Evolutionary conservation across 345 rosid genomes (phyloP).

Genomic region (Lepidium sativum): DNA sequence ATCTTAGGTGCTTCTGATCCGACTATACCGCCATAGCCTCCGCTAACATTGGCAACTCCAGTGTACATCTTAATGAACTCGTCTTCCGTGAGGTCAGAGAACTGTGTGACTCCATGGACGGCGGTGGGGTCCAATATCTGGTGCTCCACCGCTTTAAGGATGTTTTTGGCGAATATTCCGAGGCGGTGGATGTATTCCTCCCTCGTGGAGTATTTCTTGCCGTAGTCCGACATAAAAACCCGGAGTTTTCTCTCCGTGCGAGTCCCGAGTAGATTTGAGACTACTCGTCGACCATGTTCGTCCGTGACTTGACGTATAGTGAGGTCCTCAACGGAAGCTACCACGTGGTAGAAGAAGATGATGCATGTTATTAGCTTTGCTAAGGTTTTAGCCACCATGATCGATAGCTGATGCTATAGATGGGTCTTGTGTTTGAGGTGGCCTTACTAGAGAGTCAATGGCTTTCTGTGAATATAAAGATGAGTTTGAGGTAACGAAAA

Average conservation of each 20-base stretch:
- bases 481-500: background rate
- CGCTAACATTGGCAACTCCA: conserved; percentile 34
- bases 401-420: background rate
- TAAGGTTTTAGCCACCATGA: conserved; percentile 21
- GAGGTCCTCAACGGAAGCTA: conserved; percentile 20
- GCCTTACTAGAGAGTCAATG: background rate
- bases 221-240: conserved; percentile 46
- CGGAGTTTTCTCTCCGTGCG: conserved; percentile 46
- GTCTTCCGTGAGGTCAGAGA: conserved; percentile 71
- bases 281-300: background rate
- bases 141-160: conserved; percentile 66
- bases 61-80: conserved; percentile 61
- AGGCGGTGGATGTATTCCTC: conserved; percentile 74
- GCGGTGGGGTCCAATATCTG: conserved; percentile 74
- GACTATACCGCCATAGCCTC: background rate
- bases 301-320: conserved; percentile 48
- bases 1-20: conserved; percentile 14
- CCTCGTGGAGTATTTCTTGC: conserved; percentile 44
- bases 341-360: background rate
- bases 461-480: background rate
- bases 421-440: conserved; percentile 1
- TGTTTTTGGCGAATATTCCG: conserved; percentile 55
- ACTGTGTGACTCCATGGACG: conserved; percentile 64
- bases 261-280: conserved; percentile 19
- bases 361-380: conserved; percentile 16